phyloP scores from a whole-genome alignment of 1,284 basidiomycete species.

The Apiotrichum akiyoshidainum region DNA sequence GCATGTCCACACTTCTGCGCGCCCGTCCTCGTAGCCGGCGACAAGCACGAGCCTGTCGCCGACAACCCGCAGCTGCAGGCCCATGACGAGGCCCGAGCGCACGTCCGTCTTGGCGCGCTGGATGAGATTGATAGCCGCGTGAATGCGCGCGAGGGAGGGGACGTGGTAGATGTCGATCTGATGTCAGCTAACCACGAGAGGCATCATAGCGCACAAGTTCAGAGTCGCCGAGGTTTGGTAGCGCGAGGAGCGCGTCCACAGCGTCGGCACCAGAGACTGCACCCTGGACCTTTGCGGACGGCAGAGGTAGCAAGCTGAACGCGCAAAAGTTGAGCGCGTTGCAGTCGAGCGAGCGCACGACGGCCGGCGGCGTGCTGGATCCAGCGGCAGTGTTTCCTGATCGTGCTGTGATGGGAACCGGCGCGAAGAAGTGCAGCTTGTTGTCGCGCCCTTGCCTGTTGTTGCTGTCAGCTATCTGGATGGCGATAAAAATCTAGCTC shows the following conservation, averaged over 20 bases:
- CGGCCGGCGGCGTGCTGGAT: conserved; percentile 18
- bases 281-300: not conserved
- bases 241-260: conserved; percentile 60
- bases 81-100: conserved; percentile 74
- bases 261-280: conserved; percentile 4
- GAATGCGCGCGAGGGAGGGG: conserved; percentile 62
- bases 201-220: conserved; percentile 59
- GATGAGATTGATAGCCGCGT: conserved; percentile 59
- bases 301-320: conserved; percentile 58
- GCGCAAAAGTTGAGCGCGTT: conserved; percentile 88
- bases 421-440: conserved; percentile 41
- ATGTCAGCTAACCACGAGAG: not conserved
- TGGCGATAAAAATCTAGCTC: no score
- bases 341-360: conserved; percentile 69
- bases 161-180: conserved; percentile 67
- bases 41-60: conserved; percentile 57
- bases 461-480: conserved; percentile 42
- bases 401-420: conserved; percentile 8
- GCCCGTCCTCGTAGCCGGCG: conserved; percentile 76
- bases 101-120: conserved; percentile 9
- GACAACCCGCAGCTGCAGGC: conserved; percentile 61
- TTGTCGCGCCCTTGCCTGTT: conserved; percentile 80
- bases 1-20: conserved; percentile 63
- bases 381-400: no score
- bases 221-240: conserved; percentile 84